Conservation (phyloP, 1,139 yeast species). For the Pichia sorboxylosa region DNA sequence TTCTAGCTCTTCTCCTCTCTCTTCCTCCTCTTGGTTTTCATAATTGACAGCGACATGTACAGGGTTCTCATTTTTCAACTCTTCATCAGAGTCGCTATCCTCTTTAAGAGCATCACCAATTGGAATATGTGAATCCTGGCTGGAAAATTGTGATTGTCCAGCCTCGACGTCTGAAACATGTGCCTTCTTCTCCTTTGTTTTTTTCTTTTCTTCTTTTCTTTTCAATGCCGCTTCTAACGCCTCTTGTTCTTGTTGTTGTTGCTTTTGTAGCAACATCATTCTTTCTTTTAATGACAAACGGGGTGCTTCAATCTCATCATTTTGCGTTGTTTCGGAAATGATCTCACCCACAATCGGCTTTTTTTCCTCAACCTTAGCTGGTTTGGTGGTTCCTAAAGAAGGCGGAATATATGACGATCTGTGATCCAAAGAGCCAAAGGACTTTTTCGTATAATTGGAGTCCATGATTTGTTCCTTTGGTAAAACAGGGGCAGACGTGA, state of each 20-base stretch:
- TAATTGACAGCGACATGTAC: too few species aligned
- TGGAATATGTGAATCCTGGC: too few species aligned
- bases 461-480: slow-evolving; percentile 26
- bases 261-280: slow-evolving; percentile 70
- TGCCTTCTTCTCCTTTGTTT: slow-evolving; percentile 21
- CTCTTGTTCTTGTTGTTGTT: slow-evolving; percentile 73
- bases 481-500: slow-evolving; percentile 27
- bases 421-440: slow-evolving; percentile 27
- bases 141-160: background rate
- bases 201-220: slow-evolving; percentile 45
- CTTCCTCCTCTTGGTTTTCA: background rate
- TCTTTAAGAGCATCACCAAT: background rate
- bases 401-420: slow-evolving; percentile 34
- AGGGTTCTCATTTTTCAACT: background rate
- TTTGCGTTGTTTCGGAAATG: slow-evolving; percentile 16
- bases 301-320: slow-evolving; percentile 47
- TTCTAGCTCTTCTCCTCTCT: slow-evolving; percentile 14
- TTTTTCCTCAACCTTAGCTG: slow-evolving; percentile 5
- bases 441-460: slow-evolving; percentile 27
- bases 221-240: slow-evolving; percentile 52
- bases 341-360: slow-evolving; percentile 18
- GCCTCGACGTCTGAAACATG: background rate
- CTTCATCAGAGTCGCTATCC: background rate
- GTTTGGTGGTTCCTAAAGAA: slow-evolving; percentile 16
- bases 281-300: slow-evolving; percentile 78